phyloP scores from a whole-genome alignment of 768 basidiomycete species.

The Leccinum truebloodii region DNA sequence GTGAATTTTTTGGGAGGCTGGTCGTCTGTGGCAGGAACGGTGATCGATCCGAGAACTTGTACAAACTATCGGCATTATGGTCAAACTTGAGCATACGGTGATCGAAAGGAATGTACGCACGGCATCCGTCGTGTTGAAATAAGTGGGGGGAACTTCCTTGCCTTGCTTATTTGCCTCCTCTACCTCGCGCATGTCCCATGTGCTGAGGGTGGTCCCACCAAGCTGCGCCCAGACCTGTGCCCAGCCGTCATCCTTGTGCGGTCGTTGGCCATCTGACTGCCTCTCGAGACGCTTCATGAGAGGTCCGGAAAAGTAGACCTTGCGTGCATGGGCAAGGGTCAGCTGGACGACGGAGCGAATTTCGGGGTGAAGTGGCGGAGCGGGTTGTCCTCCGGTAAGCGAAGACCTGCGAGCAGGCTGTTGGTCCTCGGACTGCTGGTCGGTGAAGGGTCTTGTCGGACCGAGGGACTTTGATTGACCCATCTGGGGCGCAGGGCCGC shows the following conservation, averaged over 20 bases:
- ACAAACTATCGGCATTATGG: conserved; percentile 54
- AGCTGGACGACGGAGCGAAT: conserved; percentile 78
- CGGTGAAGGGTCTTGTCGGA: conserved; percentile 24
- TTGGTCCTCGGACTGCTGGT: conserved; percentile 24
- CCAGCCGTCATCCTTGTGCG: conserved; percentile 77
- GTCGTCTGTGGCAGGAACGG: conserved; percentile 53
- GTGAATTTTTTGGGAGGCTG: conserved; percentile 58
- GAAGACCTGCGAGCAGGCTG: conserved; percentile 28
- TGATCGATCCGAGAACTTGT: conserved; percentile 74
- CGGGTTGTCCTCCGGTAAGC: conserved; percentile 10
- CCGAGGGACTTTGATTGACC: conserved; percentile 36
- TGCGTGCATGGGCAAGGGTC: conserved; percentile 75
- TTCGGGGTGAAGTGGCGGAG: conserved; percentile 70
- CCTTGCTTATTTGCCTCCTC: conserved; percentile 81
- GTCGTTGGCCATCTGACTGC: conserved; percentile 71
- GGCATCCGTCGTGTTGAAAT: conserved; percentile 87
- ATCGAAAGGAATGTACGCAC: conserved; percentile 46
- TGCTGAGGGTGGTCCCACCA: conserved; percentile 83
- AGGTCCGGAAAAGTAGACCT: conserved; percentile 86
- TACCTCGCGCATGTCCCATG: conserved; percentile 91
- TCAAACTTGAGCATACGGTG: conserved; percentile 3
- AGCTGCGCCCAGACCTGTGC: conserved; percentile 87
- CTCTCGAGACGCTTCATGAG: conserved; percentile 76
- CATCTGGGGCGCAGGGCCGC: conserved; percentile 30
- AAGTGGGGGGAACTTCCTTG: conserved; percentile 81